phyloP scores from a whole-genome alignment of 2,329 filamentous ascomycete genomes.

The Kalmusia sp. region DNA sequence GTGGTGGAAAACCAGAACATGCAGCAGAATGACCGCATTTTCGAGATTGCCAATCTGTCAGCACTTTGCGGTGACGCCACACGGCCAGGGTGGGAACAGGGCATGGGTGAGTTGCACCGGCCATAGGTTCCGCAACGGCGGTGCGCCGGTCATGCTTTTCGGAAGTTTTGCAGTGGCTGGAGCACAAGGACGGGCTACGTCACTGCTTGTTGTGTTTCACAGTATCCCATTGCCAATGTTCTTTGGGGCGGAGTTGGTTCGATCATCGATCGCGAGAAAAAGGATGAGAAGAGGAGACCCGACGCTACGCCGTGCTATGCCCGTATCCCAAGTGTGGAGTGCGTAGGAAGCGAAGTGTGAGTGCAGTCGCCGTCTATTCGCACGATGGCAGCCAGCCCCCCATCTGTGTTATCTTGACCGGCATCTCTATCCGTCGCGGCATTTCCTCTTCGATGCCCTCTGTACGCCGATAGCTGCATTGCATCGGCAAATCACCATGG shows the following conservation, averaged over 20 bases:
- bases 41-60: background rate
- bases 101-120: background rate
- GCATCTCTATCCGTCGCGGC: background rate
- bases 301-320: too few species aligned
- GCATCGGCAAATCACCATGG: background rate
- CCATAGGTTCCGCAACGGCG: background rate
- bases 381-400: background rate
- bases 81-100: background rate
- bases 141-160: background rate
- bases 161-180: background rate
- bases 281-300: too few species aligned
- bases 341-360: too few species aligned
- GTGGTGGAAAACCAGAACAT: background rate
- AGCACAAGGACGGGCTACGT: background rate
- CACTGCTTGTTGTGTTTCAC: background rate
- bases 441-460: background rate
- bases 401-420: background rate
- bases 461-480: background rate
- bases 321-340: too few species aligned
- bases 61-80: slow-evolving; percentile 4
- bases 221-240: too few species aligned
- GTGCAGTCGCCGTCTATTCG: background rate
- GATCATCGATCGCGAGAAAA: too few species aligned
- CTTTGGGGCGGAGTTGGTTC: too few species aligned
- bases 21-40: background rate